Evolutionary conservation across 768 basidiomycete species (phyloP).

Genomic region (Naematelia aurantialba): DNA sequence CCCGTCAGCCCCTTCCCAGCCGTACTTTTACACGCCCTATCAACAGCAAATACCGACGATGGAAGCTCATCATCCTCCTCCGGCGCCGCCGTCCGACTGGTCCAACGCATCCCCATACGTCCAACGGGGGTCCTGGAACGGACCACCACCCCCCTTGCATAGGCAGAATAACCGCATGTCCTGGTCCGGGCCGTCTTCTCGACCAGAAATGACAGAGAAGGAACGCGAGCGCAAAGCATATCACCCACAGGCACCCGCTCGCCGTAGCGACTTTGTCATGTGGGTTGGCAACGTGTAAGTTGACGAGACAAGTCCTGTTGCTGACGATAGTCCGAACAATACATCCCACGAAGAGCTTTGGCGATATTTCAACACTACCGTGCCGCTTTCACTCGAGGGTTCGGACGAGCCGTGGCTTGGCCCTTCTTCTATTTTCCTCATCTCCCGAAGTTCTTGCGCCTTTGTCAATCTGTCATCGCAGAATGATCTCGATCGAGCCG

Average conservation of each 20-base stretch:
- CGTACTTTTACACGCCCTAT: slow-evolving; percentile 10
- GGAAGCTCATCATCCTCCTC: slow-evolving; percentile 2
- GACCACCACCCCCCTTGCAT: background rate
- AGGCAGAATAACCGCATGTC: slow-evolving; percentile 17
- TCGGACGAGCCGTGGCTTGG: slow-evolving; percentile 53
- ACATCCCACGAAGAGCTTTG: slow-evolving; percentile 79
- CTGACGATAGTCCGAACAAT: slow-evolving; percentile 55
- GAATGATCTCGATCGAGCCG: slow-evolving; percentile 62
- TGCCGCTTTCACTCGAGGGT: slow-evolving; percentile 24
- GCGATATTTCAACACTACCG: slow-evolving; percentile 66
- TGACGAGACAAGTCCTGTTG: background rate
- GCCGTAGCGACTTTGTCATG: slow-evolving; percentile 89
- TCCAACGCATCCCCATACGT: slow-evolving; percentile 5
- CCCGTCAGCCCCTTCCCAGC: slow-evolving; percentile 1
- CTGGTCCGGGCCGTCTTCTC: slow-evolving; percentile 27
- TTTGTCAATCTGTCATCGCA: slow-evolving; percentile 82
- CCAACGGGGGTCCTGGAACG: background rate
- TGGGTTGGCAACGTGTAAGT: slow-evolving; percentile 83
- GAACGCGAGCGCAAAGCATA: slow-evolving; percentile 43
- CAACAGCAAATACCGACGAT: slow-evolving; percentile 1
- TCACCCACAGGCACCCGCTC: slow-evolving; percentile 52
- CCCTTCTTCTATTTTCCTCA: slow-evolving; percentile 82
- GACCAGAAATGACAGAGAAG: slow-evolving; percentile 9
- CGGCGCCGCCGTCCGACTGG: slow-evolving; percentile 12
- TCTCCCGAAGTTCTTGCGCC: slow-evolving; percentile 89